Evolutionary conservation across 176 grass and related monocot species (phyloP).

Genomic region (Bromus sterilis): DNA sequence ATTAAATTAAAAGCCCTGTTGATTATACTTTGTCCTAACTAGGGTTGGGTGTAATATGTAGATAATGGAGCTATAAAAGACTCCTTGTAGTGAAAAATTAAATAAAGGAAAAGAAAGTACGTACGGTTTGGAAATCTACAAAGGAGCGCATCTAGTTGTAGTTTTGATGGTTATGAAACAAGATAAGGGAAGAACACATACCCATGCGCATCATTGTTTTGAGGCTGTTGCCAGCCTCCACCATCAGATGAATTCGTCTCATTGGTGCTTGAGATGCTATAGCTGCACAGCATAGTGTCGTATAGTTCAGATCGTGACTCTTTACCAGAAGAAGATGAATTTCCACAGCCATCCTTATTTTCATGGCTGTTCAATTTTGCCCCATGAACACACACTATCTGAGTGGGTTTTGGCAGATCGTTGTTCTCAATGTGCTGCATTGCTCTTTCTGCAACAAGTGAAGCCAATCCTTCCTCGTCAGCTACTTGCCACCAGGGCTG

Average conservation of each 20-base stretch:
- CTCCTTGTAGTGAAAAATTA: not conserved
- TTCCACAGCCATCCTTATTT: slow-evolving; percentile 12
- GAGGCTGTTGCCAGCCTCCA: slow-evolving; percentile 10
- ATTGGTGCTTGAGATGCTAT: slow-evolving; percentile 12
- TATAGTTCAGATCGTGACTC: slow-evolving; percentile 7
- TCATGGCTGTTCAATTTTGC: slow-evolving; percentile 5
- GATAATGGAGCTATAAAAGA: not conserved
- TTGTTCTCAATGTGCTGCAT: slow-evolving; percentile 62
- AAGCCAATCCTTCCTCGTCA: slow-evolving; percentile 67
- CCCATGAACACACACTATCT: slow-evolving; percentile 19
- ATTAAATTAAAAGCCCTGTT: not conserved
- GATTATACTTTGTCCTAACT: not conserved
- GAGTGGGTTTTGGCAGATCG: slow-evolving; percentile 74
- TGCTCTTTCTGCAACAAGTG: slow-evolving; percentile 64
- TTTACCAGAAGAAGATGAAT: slow-evolving; percentile 1
- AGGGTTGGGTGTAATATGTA: not conserved
- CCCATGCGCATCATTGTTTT: slow-evolving; percentile 29
- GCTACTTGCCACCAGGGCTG: slow-evolving; percentile 78
- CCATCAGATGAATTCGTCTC: slow-evolving; percentile 29
- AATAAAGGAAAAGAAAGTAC: not conserved
- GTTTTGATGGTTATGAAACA: not conserved
- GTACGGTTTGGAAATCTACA: not conserved
- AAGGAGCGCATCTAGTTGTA: not conserved
- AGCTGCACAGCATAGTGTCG: slow-evolving; percentile 30
- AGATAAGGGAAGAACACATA: slow-evolving; percentile 12